Percentiles rank a stretch among this genome's conserved stretches.
phyloP scores from a whole-genome alignment of 331 rosid genomes.

The Acacia concinna region DNA sequence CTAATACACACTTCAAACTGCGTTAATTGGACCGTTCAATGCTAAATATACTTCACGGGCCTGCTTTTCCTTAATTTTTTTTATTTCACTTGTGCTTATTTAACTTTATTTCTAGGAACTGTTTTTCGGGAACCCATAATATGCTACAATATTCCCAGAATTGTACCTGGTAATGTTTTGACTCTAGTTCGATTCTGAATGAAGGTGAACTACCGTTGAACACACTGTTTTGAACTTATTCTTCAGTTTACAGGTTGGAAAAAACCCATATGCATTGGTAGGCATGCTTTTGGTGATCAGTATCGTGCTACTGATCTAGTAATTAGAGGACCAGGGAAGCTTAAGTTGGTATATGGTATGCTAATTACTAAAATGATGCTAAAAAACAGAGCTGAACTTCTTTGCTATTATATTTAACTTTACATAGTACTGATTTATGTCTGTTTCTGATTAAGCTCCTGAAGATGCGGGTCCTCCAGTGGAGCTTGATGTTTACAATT shows the following conservation, averaged over 20 bases:
- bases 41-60: not conserved
- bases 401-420: not conserved
- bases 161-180: slow-evolving; percentile 65
- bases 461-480: slow-evolving; percentile 61
- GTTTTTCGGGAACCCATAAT: slow-evolving; percentile 96
- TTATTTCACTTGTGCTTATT: slow-evolving; percentile 5
- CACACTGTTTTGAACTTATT: slow-evolving; percentile 35
- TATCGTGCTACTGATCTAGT: slow-evolving; percentile 90
- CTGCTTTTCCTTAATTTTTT: not conserved
- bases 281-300: slow-evolving; percentile 99
- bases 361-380: slow-evolving; percentile 21
- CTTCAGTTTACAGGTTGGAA: slow-evolving; percentile 79
- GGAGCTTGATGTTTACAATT: slow-evolving; percentile 80
- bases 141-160: slow-evolving; percentile 77
- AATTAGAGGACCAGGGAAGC: slow-evolving; percentile 83
- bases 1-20: not conserved
- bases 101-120: slow-evolving; percentile 59
- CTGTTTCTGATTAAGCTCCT: slow-evolving; percentile 60
- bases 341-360: slow-evolving; percentile 92
- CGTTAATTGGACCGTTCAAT: not conserved
- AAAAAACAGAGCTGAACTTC: slow-evolving; percentile 21
- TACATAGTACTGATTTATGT: slow-evolving; percentile 27
- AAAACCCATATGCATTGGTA: slow-evolving; percentile 95
- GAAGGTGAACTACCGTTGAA: slow-evolving; percentile 24
- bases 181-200: slow-evolving; percentile 24